These are phyloP conservation scores for Millerago galiae DNA, from an alignment of 805 yeast genomes.

Conservation along the genomic window DNA sequence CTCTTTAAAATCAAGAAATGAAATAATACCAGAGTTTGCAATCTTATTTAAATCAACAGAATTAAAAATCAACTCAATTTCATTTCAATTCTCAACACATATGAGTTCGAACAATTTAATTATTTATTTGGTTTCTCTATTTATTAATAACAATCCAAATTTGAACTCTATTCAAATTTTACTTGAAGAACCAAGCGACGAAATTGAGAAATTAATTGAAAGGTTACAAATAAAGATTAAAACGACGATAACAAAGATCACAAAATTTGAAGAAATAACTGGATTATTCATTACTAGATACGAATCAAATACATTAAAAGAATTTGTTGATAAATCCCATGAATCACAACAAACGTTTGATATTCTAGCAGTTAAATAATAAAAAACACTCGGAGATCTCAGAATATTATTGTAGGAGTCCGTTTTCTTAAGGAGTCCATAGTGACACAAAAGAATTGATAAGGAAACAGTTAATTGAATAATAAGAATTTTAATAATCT, in stretches of 20 bases:
- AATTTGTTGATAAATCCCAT: neutral
- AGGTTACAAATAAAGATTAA: slow-evolving; percentile 2
- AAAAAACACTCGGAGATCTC: neutral
- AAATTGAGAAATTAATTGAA: neutral
- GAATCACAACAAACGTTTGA: slow-evolving; percentile 3
- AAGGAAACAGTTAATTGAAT: too few species aligned
- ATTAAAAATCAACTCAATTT: slow-evolving; percentile 2
- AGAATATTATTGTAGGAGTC: too few species aligned
- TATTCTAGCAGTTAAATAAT: slow-evolving; percentile 6
- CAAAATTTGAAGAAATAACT: slow-evolving; percentile 1
- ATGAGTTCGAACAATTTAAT: slow-evolving; percentile 5
- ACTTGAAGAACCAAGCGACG: neutral
- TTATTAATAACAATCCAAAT: slow-evolving; percentile 5
- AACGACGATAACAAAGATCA: neutral
- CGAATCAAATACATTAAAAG: neutral
- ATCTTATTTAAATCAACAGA: slow-evolving; percentile 6
- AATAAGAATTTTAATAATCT: too few species aligned
- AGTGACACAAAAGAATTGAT: too few species aligned
- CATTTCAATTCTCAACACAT: slow-evolving; percentile 2
- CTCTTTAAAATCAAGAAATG: slow-evolving; percentile 2
- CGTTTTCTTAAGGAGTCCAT: too few species aligned
- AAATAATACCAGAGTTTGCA: slow-evolving; percentile 7
- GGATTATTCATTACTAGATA: slow-evolving; percentile 7
- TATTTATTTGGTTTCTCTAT: slow-evolving; percentile 2
- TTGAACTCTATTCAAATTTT: slow-evolving; percentile 2